Evolutionary conservation across 2,329 filamentous ascomycete genomes (phyloP), one percentile per base, ranked within the genome.

Genomic region (Alternaria arbusti): DNA sequence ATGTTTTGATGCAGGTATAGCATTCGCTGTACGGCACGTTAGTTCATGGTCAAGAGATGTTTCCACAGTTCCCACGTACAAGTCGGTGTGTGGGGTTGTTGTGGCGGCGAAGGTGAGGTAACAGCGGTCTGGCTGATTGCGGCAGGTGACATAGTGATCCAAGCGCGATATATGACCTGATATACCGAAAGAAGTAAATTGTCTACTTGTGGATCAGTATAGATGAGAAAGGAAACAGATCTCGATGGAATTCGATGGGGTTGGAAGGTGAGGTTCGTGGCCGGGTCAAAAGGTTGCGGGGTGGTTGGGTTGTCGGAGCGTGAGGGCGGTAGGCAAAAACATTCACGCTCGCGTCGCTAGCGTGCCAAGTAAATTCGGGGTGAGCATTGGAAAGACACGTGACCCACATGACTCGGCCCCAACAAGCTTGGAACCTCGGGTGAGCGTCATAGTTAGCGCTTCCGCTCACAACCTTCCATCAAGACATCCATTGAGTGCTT

Each of bases 311-410:
- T 64, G 59, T 68, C 56, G 61, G 65, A 69, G 65, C 61, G 73
- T 63, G 69, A 76, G 74, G 68, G 36, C 74, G 66, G 66, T 69
- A 75, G 68, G 70, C 72, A 74, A 78, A 78, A 78, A 74, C 76
- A 79, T 79, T 78, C 76, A 78, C 77, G 72, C 74, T 78, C 76
- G 76, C 75, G 72, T 78, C 77, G 66, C 70, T 78, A 77, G 76
- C 70, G 71, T 59, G 66, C 36, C 36, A 40, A 40, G 36, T 40
- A 40, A 23, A 59, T 66, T 73, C 68, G 61, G 54, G 54, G 45
- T 40, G 67, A 66, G 70, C 69, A 72, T 66, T 69, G 69, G 25
- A 60, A 59, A 58, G 54, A 68, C 74, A 77, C 74, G 71, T 74
- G 74, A 60, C 61, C 36, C 61, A 55, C 61, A 66, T 61, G 67